A percentile compares a stretch with the other conserved stretches of the same genome.
phyloP scores from a whole-genome alignment of 805 yeast genomes.

The Komagataella ulmi region DNA sequence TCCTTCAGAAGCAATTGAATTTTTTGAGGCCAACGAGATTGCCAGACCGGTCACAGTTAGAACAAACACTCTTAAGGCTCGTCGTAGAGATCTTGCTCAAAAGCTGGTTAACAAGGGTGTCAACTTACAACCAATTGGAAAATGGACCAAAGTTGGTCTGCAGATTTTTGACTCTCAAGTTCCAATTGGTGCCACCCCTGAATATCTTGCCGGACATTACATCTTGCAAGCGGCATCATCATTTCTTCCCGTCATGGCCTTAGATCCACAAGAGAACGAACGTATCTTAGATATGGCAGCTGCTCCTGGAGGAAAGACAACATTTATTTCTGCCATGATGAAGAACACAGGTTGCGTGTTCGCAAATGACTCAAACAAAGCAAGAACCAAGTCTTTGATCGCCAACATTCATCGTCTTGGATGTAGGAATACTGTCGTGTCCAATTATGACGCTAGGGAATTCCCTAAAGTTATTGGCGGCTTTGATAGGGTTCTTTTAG shows the following conservation, averaged over 20 bases:
- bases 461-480: slow-evolving; percentile 98
- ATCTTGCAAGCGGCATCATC: slow-evolving; percentile 98
- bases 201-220: slow-evolving; percentile 94
- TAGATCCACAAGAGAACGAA: slow-evolving; percentile 95
- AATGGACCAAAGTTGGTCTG: slow-evolving; percentile 97
- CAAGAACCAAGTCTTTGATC: slow-evolving; percentile 89
- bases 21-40: slow-evolving; percentile 96
- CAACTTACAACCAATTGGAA: slow-evolving; percentile 90
- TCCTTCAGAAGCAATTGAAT: slow-evolving; percentile 95
- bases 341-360: slow-evolving; percentile 95
- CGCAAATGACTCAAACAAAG: slow-evolving; percentile 95
- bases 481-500: slow-evolving; percentile 85
- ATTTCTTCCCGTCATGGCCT: slow-evolving; percentile 93
- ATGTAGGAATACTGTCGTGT: slow-evolving; percentile 90
- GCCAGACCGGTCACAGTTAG: slow-evolving; percentile 94
- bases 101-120: slow-evolving; percentile 93
- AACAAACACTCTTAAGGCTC: slow-evolving; percentile 90
- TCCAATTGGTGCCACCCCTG: slow-evolving; percentile 99
- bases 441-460: slow-evolving; percentile 96
- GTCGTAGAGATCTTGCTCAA: slow-evolving; percentile 94
- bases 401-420: slow-evolving; percentile 97
- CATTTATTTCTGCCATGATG: slow-evolving; percentile 91
- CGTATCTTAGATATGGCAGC: slow-evolving; percentile 98
- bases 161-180: slow-evolving; percentile 97
- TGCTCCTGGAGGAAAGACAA: slow-evolving; percentile 98